Evolutionary conservation across 352 stramenopile species (phyloP), one percentile per base, ranked within the genome.

Genomic region (Globisporangium paddicum): DNA sequence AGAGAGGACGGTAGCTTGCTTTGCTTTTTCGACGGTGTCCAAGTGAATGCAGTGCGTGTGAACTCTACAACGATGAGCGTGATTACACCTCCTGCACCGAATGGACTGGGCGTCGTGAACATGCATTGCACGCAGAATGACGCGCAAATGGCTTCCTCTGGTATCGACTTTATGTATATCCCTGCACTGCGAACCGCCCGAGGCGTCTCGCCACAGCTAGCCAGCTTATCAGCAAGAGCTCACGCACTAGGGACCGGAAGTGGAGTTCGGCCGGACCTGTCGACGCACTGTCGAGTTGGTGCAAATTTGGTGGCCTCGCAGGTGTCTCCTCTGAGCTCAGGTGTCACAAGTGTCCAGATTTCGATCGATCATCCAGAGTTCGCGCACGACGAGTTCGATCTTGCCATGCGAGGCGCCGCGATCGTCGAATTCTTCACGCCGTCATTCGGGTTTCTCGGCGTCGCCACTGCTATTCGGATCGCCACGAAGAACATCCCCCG

Each of bases 301-400:
- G 30, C 40, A 2, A 19, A 7, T 9, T 19, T 23, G 4, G 38
- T 30, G 13, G 6, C 34, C 16, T 47, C 58, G 10, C 37, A 44
- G 26, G 16, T 30, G 11, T 28, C 58, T 18, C 46, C 37, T 73
- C 47, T 26, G 6, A 56, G 26, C 7, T 19, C 48, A n/a, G 48
- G 48, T 16, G 2, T 16, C 14, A 21, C 38, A 1, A 19, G 6
- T 44, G 58, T 63, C 11, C 58, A 53, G 26, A 60, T 82, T 14
- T 66, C 71, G 2, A 73, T 68, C 19, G 79, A 80, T 55, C 68
- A 71, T 26, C 71, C 77, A 62, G 73, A 82, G 35, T 78, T 75
- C 35, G 66, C 56, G 7, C 35, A 49, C 6, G 64, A 70, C n/a
- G 26, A 5, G 4, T 9, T 55, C 2, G 13, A 3, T 37, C 71